Evolutionary conservation across 495 filamentous ascomycete genomes (phyloP).

Genomic region (Chaetomidium leptoderma): DNA sequence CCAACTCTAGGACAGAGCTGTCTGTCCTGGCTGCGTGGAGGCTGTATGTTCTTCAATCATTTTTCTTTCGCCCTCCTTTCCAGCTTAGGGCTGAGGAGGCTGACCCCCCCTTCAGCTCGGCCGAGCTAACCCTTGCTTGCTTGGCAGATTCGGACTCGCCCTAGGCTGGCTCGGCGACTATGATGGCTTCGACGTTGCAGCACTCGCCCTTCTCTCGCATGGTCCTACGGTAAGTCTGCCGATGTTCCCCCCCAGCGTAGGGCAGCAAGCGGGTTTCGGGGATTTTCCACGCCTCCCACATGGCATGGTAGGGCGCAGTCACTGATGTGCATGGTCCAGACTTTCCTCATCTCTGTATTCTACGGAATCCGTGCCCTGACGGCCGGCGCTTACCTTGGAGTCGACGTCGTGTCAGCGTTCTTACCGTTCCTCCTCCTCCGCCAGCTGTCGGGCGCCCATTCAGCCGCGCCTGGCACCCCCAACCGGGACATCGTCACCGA

Average conservation of each 20-base stretch:
- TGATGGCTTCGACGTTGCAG: slow-evolving; percentile 67
- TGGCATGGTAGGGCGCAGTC: slow-evolving; percentile 8
- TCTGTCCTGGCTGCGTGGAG: slow-evolving; percentile 60
- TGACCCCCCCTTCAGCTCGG: slow-evolving; percentile 25
- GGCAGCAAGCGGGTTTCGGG: slow-evolving; percentile 12
- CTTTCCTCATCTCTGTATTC: slow-evolving; percentile 67
- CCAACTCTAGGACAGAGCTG: slow-evolving; percentile 60
- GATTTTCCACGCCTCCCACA: slow-evolving; percentile 8
- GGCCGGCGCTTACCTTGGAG: slow-evolving; percentile 50
- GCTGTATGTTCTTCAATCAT: slow-evolving; percentile 39
- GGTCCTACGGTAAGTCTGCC: slow-evolving; percentile 54
- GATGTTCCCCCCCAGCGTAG: slow-evolving; percentile 1
- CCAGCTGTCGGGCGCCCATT: slow-evolving; percentile 56
- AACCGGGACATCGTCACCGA: slow-evolving; percentile 71
- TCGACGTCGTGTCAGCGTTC: slow-evolving; percentile 62
- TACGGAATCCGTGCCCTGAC: slow-evolving; percentile 61
- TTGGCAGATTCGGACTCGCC: slow-evolving; percentile 57
- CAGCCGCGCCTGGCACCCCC: slow-evolving; percentile 52
- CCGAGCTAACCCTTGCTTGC: slow-evolving; percentile 24
- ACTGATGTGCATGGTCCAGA: slow-evolving; percentile 35
- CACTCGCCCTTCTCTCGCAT: slow-evolving; percentile 64
- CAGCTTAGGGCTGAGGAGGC: slow-evolving; percentile 25
- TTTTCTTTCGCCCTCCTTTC: slow-evolving; percentile 14
- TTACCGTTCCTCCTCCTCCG: slow-evolving; percentile 70
- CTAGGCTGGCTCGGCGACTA: slow-evolving; percentile 66